Base-by-base conservation (phyloP, 148 eudicot species). In the Camellia lanceoleosa region DNA sequence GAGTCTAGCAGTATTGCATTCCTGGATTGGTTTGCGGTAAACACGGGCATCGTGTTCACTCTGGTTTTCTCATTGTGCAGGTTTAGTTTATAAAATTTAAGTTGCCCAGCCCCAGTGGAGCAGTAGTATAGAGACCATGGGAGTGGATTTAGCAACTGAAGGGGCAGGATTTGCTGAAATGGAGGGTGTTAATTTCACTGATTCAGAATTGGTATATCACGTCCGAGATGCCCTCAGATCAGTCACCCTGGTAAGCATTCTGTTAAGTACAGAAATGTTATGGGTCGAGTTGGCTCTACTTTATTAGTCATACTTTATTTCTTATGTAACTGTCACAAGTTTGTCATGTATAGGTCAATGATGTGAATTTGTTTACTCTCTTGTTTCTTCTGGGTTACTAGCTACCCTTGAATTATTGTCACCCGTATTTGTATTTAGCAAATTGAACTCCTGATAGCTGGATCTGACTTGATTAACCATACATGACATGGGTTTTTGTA, bases 221-320 rank as follows among this genome's bases (percentile, higher is more conserved):
- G 87, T 93, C 70, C 85, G 90, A 20, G 42, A 77, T 12, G 91
- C 95, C 49, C 93, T 93, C n/a, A 84, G 58, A 71, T 74, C 89
- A 20, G 92, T 75, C 68, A 42, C 71, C 15, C 3, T 16, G 90
- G 97, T 93, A 83, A 47, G 55, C 68, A 62, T 68, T 75, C 43
- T 19, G 4, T 30, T 30, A 30, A 30, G 38, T 30, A 30, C 38
- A 30, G 11, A 62, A 72, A 44, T 30, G 30, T 47, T 11, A 3
- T 0, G 56, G 16, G 16, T n/a, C 52, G 13, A 44, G 13, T 15
- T 74, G 23, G n/a, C 58, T 44, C 8, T 23, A 64, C 10, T 64
- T 7, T 3, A 74, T 42, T 14, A 14, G 65, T 16, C 2, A 18
- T 15, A 56, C 7, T 15, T 74, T 44, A 23, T 70, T 71, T 71